phyloP scores from a whole-genome alignment of 2,329 filamentous ascomycete genomes.

The Scolecobasidium constrictum region DNA sequence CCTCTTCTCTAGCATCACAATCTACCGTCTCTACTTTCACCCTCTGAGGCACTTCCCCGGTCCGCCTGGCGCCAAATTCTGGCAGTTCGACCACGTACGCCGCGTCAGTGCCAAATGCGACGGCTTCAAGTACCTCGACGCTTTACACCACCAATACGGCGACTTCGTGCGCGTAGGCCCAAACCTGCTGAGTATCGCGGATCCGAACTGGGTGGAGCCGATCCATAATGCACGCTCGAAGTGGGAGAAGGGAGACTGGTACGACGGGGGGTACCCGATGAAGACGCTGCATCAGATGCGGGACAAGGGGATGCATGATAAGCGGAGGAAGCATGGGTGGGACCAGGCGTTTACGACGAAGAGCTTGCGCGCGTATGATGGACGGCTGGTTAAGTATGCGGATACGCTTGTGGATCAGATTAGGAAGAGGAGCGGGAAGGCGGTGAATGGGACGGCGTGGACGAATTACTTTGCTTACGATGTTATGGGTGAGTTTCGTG shows the following conservation, averaged over 20 bases:
- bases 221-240: conserved; percentile 27
- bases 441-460: conserved; percentile 17
- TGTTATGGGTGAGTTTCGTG: conserved; percentile 14
- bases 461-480: conserved; percentile 13
- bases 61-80: conserved; percentile 14
- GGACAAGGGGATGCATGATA: conserved; percentile 25
- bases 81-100: conserved; percentile 12
- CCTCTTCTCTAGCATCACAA: conserved; percentile 13
- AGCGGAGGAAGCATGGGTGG: conserved; percentile 28
- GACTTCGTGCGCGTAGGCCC: conserved; percentile 36
- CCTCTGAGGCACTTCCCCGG: conserved; percentile 6
- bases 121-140: background rate
- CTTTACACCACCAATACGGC: conserved; percentile 23
- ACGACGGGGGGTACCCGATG: conserved; percentile 23
- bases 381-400: conserved; percentile 24
- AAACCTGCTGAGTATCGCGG: conserved; percentile 35
- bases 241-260: conserved; percentile 31
- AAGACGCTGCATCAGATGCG: conserved; percentile 28
- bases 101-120: background rate
- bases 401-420: conserved; percentile 24
- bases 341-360: conserved; percentile 30
- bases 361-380: conserved; percentile 30
- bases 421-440: conserved; percentile 8
- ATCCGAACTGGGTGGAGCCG: conserved; percentile 24
- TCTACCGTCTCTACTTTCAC: conserved; percentile 7